Evolutionary conservation across 2,329 filamentous ascomycete genomes (phyloP), one percentile per base, ranked within the genome.

Genomic region (Didymella lethalis): DNA sequence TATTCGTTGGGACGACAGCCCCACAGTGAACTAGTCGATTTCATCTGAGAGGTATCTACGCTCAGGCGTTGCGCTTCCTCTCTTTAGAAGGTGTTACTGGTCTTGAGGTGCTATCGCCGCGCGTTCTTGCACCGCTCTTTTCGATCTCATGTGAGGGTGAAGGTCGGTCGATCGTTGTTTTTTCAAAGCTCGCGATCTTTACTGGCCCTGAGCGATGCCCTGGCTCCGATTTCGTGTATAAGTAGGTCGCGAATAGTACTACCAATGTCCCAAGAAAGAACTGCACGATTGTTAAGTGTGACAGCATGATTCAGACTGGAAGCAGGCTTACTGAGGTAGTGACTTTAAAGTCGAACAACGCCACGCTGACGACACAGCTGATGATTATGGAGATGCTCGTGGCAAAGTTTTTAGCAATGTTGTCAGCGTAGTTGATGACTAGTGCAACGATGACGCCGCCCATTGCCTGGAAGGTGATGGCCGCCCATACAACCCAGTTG

Each of bases 371-470:
- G 14, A 97, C 66, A 64, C 93, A 93, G 74, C 91, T 96, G 48
- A 97, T 80, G 55, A 97, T 82, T 62, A 98, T 96, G 71, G 92
- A 97, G 62, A 96, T 91, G 70, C 91, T 95, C 5, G 93, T 94
- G 4, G 94, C 93, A 78, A 96, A 93, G 74, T 95, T 97, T 82
- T 96, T 96, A 59, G 92, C 89, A 73, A 96, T 96, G 71, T 95
- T 96, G 79, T 95, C 90, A 5, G 90, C 88, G 73, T 92, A 91
- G 63, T 90, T 91, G 75, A 95, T 90, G 74, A 90, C 91, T 60
- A 95, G 83, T 1, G 90, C 90, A 10, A 92, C 89, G n/a, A 96
- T 80, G 28, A 98, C 85, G 25, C 94, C 95, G 31, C 93, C 93
- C 34, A 89, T 79, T 0, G 93, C 91, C 75, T 99, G 95, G 59